A percentile compares a stretch with the other conserved stretches of the same genome.
Conservation (phyloP, 2,329 filamentous ascomycete species). For the Penicillium sp. region DNA sequence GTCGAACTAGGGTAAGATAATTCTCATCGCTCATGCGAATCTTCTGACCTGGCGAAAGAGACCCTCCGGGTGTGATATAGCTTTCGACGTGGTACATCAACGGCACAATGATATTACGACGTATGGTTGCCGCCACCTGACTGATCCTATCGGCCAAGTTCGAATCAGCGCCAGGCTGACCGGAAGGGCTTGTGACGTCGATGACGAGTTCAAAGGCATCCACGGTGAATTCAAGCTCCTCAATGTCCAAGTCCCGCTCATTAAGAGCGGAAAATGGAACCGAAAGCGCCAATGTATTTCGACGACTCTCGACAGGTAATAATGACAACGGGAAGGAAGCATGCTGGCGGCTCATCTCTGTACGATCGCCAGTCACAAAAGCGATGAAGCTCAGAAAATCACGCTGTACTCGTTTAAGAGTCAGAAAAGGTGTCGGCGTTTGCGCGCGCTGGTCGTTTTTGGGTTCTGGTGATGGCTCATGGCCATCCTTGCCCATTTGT, state of each 20-base stretch:
- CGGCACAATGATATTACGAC: slow-evolving; percentile 67
- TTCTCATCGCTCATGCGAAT: slow-evolving; percentile 38
- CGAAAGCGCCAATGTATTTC: slow-evolving; percentile 71
- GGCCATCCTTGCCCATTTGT: slow-evolving; percentile 29
- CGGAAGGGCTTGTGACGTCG: slow-evolving; percentile 43
- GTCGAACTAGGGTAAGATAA: slow-evolving; percentile 64
- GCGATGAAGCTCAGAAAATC: slow-evolving; percentile 74
- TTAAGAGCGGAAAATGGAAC: slow-evolving; percentile 65
- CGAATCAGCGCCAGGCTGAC: slow-evolving; percentile 41
- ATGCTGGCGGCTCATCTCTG: slow-evolving; percentile 41
- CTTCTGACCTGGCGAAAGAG: slow-evolving; percentile 35
- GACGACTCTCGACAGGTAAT: slow-evolving; percentile 64
- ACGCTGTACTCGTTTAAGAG: slow-evolving; percentile 70
- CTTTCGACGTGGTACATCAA: slow-evolving; percentile 61
- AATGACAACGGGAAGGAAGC: slow-evolving; percentile 67
- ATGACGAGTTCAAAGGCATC: slow-evolving; percentile 71
- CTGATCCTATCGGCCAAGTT: slow-evolving; percentile 60
- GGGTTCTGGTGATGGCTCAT: slow-evolving; percentile 35
- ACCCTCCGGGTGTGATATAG: slow-evolving; percentile 23
- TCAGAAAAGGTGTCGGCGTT: slow-evolving; percentile 64
- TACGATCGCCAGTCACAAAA: slow-evolving; percentile 56
- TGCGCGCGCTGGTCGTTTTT: slow-evolving; percentile 49
- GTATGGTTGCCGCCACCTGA: slow-evolving; percentile 63
- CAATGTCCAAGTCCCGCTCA: slow-evolving; percentile 62
- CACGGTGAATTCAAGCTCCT: slow-evolving; percentile 68